These are phyloP conservation scores for Ceratocystis albifundus DNA, from an alignment of 2,329 filamentous ascomycete genomes.

Conservation along the genomic window DNA sequence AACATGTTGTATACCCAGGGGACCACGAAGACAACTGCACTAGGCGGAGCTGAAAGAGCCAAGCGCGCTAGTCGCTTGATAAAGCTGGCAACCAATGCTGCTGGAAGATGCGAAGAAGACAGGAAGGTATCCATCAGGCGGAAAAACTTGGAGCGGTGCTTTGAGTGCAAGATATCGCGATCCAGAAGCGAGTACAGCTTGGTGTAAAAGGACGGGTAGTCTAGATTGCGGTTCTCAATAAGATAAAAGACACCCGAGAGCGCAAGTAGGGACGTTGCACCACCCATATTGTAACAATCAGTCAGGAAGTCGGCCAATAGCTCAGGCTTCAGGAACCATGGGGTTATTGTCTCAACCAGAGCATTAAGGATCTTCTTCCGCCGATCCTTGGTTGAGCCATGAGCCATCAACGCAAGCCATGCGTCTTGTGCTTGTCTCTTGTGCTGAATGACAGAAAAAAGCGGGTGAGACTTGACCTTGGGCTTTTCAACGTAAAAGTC, in stretches of 20 bases:
- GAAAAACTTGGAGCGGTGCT: constrained; percentile 87
- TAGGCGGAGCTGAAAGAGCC: constrained; percentile 75
- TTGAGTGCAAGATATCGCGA: constrained; percentile 76
- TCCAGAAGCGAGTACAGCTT: constrained; percentile 93
- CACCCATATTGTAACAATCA: constrained; percentile 81
- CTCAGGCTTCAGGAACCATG: constrained; percentile 82
- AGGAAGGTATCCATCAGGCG: constrained; percentile 85
- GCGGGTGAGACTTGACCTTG: constrained; percentile 53
- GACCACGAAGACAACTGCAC: constrained; percentile 75
- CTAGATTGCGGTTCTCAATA: constrained; percentile 84
- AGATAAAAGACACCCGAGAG: constrained; percentile 90
- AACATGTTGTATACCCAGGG: constrained; percentile 95
- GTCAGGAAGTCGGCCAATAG: constrained; percentile 91
- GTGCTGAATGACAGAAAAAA: constrained; percentile 56
- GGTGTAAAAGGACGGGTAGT: constrained; percentile 86
- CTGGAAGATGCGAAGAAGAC: constrained; percentile 81
- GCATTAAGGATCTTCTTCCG: constrained; percentile 66
- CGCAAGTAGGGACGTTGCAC: constrained; percentile 75
- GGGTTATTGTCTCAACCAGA: constrained; percentile 67
- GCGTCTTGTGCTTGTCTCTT: constrained; percentile 74
- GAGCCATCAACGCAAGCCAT: constrained; percentile 67
- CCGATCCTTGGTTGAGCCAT: constrained; percentile 56
- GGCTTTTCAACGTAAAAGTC: constrained; percentile 56
- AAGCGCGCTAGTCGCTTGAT: constrained; percentile 84
- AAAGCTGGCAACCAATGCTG: constrained; percentile 83